phyloP scores from a whole-genome alignment of 1,284 basidiomycete genomes.

The Leccinum olivaceoglutinosum region DNA sequence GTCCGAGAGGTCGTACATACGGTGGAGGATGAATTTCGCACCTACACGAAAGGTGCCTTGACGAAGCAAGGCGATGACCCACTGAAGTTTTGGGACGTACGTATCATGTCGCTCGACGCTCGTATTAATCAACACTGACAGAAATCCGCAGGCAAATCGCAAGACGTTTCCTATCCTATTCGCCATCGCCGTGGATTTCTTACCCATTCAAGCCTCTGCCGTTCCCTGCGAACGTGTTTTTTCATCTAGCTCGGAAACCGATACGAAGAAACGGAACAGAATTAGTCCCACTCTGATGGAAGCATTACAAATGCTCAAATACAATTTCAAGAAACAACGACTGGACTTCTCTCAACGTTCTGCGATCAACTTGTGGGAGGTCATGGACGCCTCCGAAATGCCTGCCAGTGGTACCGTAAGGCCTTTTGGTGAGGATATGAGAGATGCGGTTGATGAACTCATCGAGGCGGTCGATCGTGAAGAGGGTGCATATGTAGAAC shows the following conservation, averaged over 20 bases:
- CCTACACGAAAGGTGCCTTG: background rate
- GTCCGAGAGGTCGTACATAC: background rate
- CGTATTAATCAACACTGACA: background rate
- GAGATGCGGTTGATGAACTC: background rate
- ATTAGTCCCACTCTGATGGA: background rate
- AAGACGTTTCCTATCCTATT: background rate
- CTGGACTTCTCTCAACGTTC: background rate
- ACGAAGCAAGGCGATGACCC: background rate
- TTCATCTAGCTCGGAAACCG: background rate
- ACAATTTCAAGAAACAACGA: background rate
- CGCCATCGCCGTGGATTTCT: background rate
- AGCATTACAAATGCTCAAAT: background rate
- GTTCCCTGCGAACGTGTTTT: background rate
- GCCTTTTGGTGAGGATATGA: background rate
- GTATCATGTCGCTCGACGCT: background rate
- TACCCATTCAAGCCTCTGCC: background rate
- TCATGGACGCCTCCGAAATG: background rate
- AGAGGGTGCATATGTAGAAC: background rate
- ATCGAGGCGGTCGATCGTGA: background rate
- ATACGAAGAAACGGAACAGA: background rate
- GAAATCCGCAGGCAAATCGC: background rate
- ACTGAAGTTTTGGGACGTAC: background rate
- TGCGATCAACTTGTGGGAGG: background rate
- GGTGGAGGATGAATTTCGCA: background rate
- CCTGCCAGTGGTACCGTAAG: background rate